phyloP scores from a whole-genome alignment of 1,139 yeast species.

The Taphrina pruni region DNA sequence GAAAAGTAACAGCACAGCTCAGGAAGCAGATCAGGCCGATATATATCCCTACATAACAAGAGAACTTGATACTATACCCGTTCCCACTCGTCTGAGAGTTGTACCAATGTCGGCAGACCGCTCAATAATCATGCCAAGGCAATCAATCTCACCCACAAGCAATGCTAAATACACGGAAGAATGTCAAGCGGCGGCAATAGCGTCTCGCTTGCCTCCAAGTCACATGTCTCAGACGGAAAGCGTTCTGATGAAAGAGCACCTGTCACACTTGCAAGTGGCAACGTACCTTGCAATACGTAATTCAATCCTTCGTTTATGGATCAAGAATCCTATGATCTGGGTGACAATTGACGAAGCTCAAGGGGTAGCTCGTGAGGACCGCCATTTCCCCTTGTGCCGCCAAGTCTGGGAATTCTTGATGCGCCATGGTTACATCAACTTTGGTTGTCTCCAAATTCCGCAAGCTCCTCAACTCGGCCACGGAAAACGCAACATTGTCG shows the following conservation, averaged over 20 bases:
- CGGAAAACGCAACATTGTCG: conserved; percentile 48
- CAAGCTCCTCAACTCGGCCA: not conserved
- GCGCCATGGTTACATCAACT: conserved; percentile 56
- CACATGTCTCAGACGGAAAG: conserved; percentile 53
- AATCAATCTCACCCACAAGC: conserved; percentile 19
- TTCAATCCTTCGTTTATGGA: conserved; percentile 56
- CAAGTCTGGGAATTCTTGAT: conserved; percentile 56
- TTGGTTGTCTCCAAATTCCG: conserved; percentile 54
- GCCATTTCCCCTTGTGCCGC: conserved; percentile 55
- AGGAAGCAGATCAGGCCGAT: too few species aligned
- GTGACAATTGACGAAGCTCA: conserved; percentile 57
- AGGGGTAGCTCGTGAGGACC: conserved; percentile 55
- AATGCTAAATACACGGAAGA: conserved; percentile 15
- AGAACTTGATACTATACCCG: not conserved
- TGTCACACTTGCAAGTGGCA: conserved; percentile 54
- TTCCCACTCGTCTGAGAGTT: conserved; percentile 3
- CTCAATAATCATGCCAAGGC: conserved; percentile 1
- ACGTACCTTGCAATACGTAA: conserved; percentile 56
- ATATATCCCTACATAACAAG: not conserved
- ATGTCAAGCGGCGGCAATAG: conserved; percentile 53
- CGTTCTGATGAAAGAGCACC: conserved; percentile 51
- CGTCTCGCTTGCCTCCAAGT: conserved; percentile 55
- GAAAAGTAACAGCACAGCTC: too few species aligned
- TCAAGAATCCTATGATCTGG: conserved; percentile 55
- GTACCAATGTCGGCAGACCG: not conserved